Percentiles rank a stretch among this genome's conserved stretches.
Conservation (phyloP, 768 basidiomycete species). For the Brasilioporus rufonigricans region DNA sequence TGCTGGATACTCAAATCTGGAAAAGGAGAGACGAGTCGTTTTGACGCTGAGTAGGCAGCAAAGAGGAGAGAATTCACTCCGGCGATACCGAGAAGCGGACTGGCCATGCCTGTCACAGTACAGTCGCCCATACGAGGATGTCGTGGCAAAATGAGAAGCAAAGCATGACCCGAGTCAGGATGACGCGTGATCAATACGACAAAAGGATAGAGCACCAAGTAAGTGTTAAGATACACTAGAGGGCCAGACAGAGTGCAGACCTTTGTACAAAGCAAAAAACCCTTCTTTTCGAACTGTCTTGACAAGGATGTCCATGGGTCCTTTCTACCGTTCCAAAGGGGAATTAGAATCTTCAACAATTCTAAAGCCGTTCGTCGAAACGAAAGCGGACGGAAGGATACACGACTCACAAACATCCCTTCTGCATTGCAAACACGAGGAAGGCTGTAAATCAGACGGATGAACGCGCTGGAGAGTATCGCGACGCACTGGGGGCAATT, state of each 20-base stretch:
- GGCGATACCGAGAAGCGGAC: conserved; percentile 88
- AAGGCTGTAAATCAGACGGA: neutral
- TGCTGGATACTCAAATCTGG: conserved; percentile 78
- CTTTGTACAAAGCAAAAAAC: conserved; percentile 92
- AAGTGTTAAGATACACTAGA: neutral
- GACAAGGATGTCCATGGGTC: conserved; percentile 85
- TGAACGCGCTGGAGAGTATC: neutral
- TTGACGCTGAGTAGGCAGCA: conserved; percentile 81
- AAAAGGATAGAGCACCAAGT: neutral
- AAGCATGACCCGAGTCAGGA: neutral
- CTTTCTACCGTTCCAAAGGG: conserved; percentile 54
- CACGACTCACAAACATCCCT: conserved; percentile 85
- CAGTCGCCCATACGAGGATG: neutral
- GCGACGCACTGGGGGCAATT: conserved; percentile 71
- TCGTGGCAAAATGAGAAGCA: neutral
- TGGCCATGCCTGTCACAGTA: conserved; percentile 63
- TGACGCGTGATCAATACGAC: neutral
- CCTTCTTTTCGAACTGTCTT: conserved; percentile 88
- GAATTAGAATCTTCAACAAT: neutral
- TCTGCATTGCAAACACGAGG: conserved; percentile 39
- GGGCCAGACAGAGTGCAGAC: conserved; percentile 36
- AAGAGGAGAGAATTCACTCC: conserved; percentile 97
- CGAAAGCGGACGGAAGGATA: neutral
- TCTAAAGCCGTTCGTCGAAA: neutral
- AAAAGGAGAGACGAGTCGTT: conserved; percentile 85